Conservation (phyloP, 768 basidiomycete species). For the Mycena metata region DNA sequence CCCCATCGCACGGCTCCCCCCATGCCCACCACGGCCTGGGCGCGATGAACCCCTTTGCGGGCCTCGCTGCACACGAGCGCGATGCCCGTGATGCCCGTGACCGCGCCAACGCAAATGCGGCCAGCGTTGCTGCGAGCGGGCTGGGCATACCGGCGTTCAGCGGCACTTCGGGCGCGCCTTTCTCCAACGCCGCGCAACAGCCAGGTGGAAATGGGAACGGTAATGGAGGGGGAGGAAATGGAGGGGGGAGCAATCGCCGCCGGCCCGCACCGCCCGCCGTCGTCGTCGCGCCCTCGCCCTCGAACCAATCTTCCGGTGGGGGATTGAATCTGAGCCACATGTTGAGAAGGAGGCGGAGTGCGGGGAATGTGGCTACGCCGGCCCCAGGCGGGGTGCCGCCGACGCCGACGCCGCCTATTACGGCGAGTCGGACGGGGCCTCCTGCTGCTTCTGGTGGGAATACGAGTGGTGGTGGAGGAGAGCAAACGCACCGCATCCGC, state of each 20-base stretch:
- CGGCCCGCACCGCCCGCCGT: not conserved
- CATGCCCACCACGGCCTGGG: not conserved
- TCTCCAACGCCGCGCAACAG: too few species aligned
- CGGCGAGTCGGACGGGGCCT: not conserved
- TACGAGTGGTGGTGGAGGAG: not conserved
- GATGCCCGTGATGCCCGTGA: too few species aligned
- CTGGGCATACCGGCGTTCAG: too few species aligned
- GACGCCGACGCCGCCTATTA: not conserved
- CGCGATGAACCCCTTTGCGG: too few species aligned
- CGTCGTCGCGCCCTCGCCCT: not conserved
- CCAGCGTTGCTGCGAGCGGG: too few species aligned
- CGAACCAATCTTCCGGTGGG: not conserved
- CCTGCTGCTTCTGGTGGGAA: not conserved
- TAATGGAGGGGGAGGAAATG: not conserved
- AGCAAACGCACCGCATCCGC: slow-evolving; percentile 78
- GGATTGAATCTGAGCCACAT: slow-evolving; percentile 24
- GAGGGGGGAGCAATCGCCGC: slow-evolving; percentile 11
- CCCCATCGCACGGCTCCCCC: slow-evolving; percentile 61
- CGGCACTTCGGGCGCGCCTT: too few species aligned
- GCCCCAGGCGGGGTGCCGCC: not conserved
- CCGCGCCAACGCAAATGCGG: too few species aligned
- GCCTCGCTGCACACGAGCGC: too few species aligned
- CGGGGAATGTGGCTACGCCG: slow-evolving; percentile 19
- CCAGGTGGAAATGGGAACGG: too few species aligned
- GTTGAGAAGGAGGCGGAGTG: slow-evolving; percentile 16